A percentile compares a stretch with the other conserved stretches of the same genome.
Conservation (phyloP, 2,329 filamentous ascomycete species). For the Helotiales sp. region DNA sequence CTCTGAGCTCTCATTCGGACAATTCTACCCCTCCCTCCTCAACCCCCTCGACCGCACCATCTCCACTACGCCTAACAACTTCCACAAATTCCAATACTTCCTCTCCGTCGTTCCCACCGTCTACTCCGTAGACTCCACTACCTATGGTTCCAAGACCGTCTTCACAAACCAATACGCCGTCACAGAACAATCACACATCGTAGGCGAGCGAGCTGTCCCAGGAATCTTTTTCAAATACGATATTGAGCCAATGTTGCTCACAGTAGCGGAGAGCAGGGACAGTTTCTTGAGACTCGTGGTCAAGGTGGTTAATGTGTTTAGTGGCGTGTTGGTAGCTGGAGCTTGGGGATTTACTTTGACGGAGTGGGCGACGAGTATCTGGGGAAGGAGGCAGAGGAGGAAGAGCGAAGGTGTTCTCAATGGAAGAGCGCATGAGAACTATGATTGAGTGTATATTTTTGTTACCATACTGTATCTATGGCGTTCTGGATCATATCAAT, state of each 20-base stretch:
- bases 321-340: constrained; percentile 87
- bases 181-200: constrained; percentile 76
- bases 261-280: constrained; percentile 79
- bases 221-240: constrained; percentile 99
- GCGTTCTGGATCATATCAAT: constrained; percentile 9
- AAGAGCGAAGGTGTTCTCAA: constrained; percentile 38
- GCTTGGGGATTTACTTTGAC: constrained; percentile 89
- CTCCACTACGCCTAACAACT: constrained; percentile 71
- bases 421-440: constrained; percentile 32
- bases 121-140: constrained; percentile 65
- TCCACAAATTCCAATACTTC: constrained; percentile 98
- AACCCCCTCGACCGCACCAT: constrained; percentile 95
- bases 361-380: constrained; percentile 67
- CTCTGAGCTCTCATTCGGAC: constrained; percentile 92
- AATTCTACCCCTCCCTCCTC: constrained; percentile 90
- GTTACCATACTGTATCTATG: constrained; percentile 4
- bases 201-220: constrained; percentile 72
- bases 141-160: constrained; percentile 56
- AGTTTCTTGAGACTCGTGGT: constrained; percentile 74
- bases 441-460: constrained; percentile 28
- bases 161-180: constrained; percentile 98
- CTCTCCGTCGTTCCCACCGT: constrained; percentile 91
- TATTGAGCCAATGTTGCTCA: constrained; percentile 90
- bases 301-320: constrained; percentile 86
- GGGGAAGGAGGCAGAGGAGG: constrained; percentile 41